Conservation (phyloP, 2,329 filamentous ascomycete species). For the Tetracladium maxilliforme region DNA sequence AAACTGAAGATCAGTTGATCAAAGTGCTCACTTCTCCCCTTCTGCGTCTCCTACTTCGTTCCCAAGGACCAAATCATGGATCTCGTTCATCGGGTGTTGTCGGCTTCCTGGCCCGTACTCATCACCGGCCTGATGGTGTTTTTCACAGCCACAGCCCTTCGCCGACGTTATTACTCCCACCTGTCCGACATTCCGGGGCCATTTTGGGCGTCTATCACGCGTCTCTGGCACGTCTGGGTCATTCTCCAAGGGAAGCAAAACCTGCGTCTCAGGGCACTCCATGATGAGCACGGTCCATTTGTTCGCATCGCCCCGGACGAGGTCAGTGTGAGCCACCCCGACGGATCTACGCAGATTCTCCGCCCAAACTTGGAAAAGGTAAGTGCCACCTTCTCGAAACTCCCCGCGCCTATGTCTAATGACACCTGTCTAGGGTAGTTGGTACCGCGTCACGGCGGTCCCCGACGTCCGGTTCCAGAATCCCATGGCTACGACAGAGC, state of each 20-base stretch:
- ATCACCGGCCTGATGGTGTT: too few species aligned
- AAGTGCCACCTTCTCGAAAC: too few species aligned
- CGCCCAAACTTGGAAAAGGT: slow-evolving; percentile 21
- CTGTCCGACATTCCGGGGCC: slow-evolving; percentile 27
- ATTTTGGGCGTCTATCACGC: slow-evolving; percentile 24
- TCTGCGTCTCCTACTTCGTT: too few species aligned
- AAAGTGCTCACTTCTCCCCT: too few species aligned
- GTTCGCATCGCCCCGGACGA: slow-evolving; percentile 30
- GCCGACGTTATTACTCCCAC: too few species aligned
- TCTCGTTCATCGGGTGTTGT: too few species aligned
- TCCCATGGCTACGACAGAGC: slow-evolving; percentile 7
- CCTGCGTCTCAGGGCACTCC: slow-evolving; percentile 20
- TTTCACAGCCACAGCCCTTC: too few species aligned
- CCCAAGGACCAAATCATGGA: too few species aligned
- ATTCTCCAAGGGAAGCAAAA: slow-evolving; percentile 21
- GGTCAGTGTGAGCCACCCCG: slow-evolving; percentile 26
- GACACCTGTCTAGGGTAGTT: too few species aligned
- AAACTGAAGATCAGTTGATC: too few species aligned
- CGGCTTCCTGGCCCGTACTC: too few species aligned
- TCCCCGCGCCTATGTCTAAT: too few species aligned
- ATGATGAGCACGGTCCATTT: slow-evolving; percentile 22
- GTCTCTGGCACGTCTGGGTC: slow-evolving; percentile 24
- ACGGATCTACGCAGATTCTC: slow-evolving; percentile 22
- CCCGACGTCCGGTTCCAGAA: slow-evolving; percentile 11
- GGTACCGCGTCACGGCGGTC: slow-evolving; percentile 8